phyloP scores from a whole-genome alignment of 2,329 filamentous ascomycete genomes.

The Furcasterigmium sp. region DNA sequence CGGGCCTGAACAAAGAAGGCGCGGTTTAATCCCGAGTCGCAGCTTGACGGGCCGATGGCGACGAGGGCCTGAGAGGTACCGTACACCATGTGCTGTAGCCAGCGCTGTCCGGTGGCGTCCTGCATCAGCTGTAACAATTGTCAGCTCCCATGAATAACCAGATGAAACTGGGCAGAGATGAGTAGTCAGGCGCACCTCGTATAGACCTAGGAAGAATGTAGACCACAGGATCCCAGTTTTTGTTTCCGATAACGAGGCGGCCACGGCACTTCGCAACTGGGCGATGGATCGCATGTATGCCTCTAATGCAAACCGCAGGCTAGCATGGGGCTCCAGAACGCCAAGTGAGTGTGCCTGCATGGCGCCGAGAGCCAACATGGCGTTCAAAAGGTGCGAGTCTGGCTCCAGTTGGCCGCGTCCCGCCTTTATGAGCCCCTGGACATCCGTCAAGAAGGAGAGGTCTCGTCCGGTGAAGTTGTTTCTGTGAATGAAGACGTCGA shows the following conservation, averaged over 20 bases:
- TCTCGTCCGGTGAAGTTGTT: slow-evolving; percentile 20
- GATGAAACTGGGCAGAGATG: no score
- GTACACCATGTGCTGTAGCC: slow-evolving; percentile 27
- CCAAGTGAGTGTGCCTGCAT: slow-evolving; percentile 17
- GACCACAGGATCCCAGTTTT: slow-evolving; percentile 20
- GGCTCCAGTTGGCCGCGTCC: no score
- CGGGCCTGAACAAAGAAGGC: slow-evolving; percentile 22
- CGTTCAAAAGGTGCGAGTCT: slow-evolving; percentile 15
- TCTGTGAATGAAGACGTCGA: slow-evolving; percentile 18
- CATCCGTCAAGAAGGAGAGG: slow-evolving; percentile 11
- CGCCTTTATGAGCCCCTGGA: slow-evolving; percentile 13
- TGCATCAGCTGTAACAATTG: slow-evolving; percentile 20
- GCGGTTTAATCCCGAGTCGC: slow-evolving; percentile 11
- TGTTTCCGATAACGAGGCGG: neutral
- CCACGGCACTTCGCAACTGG: slow-evolving; percentile 14
- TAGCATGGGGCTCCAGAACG: neutral
- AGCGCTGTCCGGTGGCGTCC: slow-evolving; percentile 22
- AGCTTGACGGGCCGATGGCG: slow-evolving; percentile 19
- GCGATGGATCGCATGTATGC: slow-evolving; percentile 20
- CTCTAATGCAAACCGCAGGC: slow-evolving; percentile 11
- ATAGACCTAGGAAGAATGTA: slow-evolving; percentile 25
- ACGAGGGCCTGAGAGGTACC: slow-evolving; percentile 24
- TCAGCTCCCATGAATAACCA: no score
- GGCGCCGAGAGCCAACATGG: slow-evolving; percentile 23
- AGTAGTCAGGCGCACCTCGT: slow-evolving; percentile 28